Evolutionary conservation across 805 yeast genomes (phyloP), one percentile per base, ranked within the genome.

Genomic region (Saturnispora mendoncae): DNA sequence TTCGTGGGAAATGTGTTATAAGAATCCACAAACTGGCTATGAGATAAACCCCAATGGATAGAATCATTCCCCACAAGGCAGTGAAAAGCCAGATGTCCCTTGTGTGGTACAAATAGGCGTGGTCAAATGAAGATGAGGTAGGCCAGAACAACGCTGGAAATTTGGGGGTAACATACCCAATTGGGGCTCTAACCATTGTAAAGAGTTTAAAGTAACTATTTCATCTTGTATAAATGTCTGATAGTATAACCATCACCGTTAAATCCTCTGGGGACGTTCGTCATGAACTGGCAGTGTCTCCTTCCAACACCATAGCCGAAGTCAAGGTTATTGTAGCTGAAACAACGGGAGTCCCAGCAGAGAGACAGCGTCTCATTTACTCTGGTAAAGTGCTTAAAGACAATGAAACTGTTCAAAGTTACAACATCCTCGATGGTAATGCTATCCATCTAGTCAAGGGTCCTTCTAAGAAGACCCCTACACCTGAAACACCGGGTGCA

Each of bases 351-450:
- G 77, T 75, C 1, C 81, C 71, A 23, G 10, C 26, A 7, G 9
- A 23, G n/a, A 74, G 81, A 46, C 97, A 88, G 64, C 72, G 97
- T 45, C 71, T 90, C 57, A 88, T 90, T 55, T 90, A 84, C 65
- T 84, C 96, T 2, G 98, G 98, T 31, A 81, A 90, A 51, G 95
- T 92, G 26, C 72, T 90, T 56, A 88, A 88, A 61, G 96, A 90
- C 55, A 68, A 67, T 28, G 92, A 88, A 51, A 72, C 84, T 6
- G 62, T 90, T 8, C 78, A 70, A 14, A 66, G 76, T 4, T 90
- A 90, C 66, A 85, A 85, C 59, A 76, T 90, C 56, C 84, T 84
- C 61, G 65, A 74, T 42, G 96, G 94, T 21, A 94, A 85, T 59
- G 80, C 95, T 0, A 68, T 90, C 47, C 98, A 90, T 63, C 58